Conservation (phyloP, 83 land plant genomes). For the Picea mariana region DNA sequence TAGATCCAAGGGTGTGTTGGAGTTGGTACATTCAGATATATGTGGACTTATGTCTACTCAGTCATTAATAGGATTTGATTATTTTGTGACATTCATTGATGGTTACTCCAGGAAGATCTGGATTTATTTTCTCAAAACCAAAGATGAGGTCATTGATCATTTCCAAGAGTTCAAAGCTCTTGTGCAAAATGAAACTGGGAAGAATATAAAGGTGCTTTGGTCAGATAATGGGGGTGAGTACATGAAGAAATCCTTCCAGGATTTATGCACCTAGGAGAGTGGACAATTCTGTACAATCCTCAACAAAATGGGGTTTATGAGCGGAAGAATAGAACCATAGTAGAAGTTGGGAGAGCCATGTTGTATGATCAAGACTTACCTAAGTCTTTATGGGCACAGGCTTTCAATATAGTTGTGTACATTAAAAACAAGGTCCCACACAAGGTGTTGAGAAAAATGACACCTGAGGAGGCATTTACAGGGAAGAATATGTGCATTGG, state of each 20-base stretch:
- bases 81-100: neutral
- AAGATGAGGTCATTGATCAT: neutral
- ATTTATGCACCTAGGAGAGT: neutral
- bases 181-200: neutral
- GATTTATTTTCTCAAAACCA: neutral
- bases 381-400: neutral
- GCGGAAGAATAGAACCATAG: neutral
- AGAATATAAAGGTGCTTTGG: neutral
- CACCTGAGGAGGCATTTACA: neutral
- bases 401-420: neutral
- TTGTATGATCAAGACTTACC: neutral
- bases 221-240: neutral
- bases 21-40: neutral
- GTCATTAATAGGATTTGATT: neutral
- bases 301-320: neutral
- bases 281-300: neutral
- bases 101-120: too few relatives aligned
- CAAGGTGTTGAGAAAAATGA: neutral
- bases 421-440: neutral
- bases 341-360: neutral
- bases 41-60: neutral
- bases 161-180: neutral
- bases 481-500: neutral
- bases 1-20: neutral
- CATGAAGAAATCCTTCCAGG: neutral